phyloP scores from a whole-genome alignment of 768 basidiomycete species.

The Candolleomyces eurysporus region DNA sequence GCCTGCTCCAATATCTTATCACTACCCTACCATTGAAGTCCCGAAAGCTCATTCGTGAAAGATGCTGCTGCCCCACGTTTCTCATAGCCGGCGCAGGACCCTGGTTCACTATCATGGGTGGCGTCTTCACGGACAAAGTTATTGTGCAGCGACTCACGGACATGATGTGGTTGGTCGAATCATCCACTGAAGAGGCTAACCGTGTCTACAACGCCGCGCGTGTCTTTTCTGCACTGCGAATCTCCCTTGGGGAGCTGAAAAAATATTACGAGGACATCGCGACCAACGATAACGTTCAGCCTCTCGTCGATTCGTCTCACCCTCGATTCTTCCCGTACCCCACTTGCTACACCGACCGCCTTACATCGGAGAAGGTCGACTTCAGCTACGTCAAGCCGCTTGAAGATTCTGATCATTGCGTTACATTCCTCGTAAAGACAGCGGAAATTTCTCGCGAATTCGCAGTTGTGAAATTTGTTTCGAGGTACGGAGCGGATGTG shows the following conservation, averaged over 20 bases:
- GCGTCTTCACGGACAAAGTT: constrained; percentile 19
- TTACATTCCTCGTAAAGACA: neutral
- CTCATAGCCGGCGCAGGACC: constrained; percentile 29
- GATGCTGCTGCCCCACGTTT: constrained; percentile 29
- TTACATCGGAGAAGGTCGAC: neutral
- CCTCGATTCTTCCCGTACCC: neutral
- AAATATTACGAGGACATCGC: neutral
- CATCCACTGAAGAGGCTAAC: neutral
- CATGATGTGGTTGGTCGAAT: constrained; percentile 25
- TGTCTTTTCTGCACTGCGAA: neutral
- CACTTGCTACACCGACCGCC: neutral
- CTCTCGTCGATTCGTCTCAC: neutral
- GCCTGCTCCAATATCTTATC: neutral
- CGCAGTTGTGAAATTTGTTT: constrained; percentile 32
- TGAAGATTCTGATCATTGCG: constrained; percentile 11
- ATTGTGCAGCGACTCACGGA: constrained; percentile 34
- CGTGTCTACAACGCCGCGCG: constrained; percentile 14
- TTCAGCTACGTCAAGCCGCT: constrained; percentile 21
- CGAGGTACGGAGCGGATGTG: constrained; percentile 26
- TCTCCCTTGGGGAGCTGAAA: neutral
- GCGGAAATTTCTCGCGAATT: neutral
- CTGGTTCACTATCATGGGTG: constrained; percentile 32
- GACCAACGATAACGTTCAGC: neutral
- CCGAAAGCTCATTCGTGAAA: constrained; percentile 8
- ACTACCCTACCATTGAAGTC: neutral